Conservation (phyloP, 805 yeast species). For the Candida insectorum region DNA sequence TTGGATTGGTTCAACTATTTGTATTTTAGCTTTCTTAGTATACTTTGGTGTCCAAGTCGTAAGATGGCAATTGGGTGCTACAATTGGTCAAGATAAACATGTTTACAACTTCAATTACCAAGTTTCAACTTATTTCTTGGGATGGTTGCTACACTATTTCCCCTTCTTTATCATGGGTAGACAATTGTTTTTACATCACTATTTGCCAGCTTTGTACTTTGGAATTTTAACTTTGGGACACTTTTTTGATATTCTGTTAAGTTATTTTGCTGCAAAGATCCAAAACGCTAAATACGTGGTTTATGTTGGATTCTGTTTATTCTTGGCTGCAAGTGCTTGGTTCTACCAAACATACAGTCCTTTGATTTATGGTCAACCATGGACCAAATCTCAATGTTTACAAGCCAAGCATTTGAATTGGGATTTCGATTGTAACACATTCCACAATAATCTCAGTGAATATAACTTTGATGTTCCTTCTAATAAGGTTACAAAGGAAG, state of each 20-base stretch:
- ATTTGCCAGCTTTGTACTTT: conserved; percentile 88
- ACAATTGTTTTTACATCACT: conserved; percentile 91
- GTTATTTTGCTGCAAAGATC: conserved; percentile 35
- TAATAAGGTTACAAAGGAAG: conserved; percentile 7
- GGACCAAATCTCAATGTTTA: conserved; percentile 72
- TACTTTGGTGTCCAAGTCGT: conserved; percentile 46
- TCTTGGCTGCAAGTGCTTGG: conserved; percentile 47
- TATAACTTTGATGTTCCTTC: conserved; percentile 15
- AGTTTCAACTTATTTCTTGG: conserved; percentile 57
- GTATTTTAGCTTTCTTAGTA: conserved; percentile 48
- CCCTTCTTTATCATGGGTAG: conserved; percentile 89
- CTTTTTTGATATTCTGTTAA: conserved; percentile 48
- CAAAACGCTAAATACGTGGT: conserved; percentile 43
- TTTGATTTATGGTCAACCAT: conserved; percentile 69
- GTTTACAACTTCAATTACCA: conserved; percentile 66
- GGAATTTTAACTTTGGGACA: conserved; percentile 78
- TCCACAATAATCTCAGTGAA: conserved; percentile 30
- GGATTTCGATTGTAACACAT: conserved; percentile 84
- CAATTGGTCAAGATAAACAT: conserved; percentile 46
- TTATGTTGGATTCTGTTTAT: conserved; percentile 42
- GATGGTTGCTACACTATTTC: conserved; percentile 68
- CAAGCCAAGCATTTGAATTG: conserved; percentile 64
- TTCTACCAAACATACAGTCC: conserved; percentile 67
- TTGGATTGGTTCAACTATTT: conserved; percentile 69
- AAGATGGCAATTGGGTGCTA: conserved; percentile 59